A percentile compares a stretch with the other conserved stretches of the same genome.
Conservation (phyloP, 2,329 filamentous ascomycete species). For the Epichloe brachyelytri region DNA sequence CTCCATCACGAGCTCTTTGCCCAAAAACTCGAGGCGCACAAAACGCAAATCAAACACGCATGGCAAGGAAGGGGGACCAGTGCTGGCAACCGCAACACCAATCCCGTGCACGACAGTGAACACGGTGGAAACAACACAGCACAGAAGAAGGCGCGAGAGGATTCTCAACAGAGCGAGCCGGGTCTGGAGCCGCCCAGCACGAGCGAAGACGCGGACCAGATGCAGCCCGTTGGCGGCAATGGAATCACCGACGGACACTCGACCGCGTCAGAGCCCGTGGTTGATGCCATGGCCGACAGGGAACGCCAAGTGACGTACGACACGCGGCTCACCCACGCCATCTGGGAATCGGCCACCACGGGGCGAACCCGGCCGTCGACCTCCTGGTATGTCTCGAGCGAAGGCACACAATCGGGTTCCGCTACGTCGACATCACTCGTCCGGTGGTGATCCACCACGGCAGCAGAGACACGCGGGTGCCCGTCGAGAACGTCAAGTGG, state of each 20-base stretch:
- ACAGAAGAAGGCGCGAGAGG: slow-evolving; percentile 14
- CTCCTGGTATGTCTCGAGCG: slow-evolving; percentile 86
- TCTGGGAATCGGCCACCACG: slow-evolving; percentile 85
- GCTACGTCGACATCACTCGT: slow-evolving; percentile 89
- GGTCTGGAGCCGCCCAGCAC: slow-evolving; percentile 16
- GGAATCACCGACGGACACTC: slow-evolving; percentile 9
- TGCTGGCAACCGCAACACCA: slow-evolving; percentile 23
- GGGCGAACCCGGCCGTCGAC: slow-evolving; percentile 88
- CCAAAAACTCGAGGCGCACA: slow-evolving; percentile 47
- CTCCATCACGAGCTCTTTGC: slow-evolving; percentile 66
- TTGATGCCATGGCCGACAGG: slow-evolving; percentile 51
- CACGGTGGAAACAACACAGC: slow-evolving; percentile 22
- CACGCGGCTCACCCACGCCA: slow-evolving; percentile 73
- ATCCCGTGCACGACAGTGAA: slow-evolving; percentile 35
- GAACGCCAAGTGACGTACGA: slow-evolving; percentile 70
- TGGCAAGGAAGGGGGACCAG: slow-evolving; percentile 24
- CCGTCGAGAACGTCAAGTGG: slow-evolving; percentile 91
- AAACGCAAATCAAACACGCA: slow-evolving; percentile 42
- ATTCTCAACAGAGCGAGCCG: slow-evolving; percentile 10
- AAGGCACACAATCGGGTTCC: slow-evolving; percentile 82
- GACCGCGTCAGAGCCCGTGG: slow-evolving; percentile 37
- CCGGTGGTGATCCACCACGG: slow-evolving; percentile 92
- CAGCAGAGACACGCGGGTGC: slow-evolving; percentile 77
- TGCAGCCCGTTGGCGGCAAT: slow-evolving; percentile 19
- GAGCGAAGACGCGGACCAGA: slow-evolving; percentile 37